Percentiles rank a stretch among this genome's conserved stretches.
phyloP scores from a whole-genome alignment of 2,329 filamentous ascomycete genomes.

The Penicillium sp. region DNA sequence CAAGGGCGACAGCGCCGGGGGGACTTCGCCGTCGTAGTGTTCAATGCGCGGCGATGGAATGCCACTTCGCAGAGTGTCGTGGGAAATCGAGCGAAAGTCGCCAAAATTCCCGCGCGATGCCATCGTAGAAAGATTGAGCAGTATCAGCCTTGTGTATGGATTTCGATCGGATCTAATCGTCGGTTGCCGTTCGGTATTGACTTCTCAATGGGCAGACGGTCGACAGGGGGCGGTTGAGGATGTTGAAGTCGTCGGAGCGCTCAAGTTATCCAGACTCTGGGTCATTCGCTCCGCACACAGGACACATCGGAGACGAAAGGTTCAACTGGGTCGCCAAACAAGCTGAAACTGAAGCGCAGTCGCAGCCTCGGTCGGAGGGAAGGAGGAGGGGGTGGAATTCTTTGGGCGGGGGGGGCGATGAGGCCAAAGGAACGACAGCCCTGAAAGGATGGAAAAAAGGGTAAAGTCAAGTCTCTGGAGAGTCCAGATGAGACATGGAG shows the following conservation, averaged over 20 bases:
- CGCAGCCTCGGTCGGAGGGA: background rate
- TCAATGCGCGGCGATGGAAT: constrained; percentile 69
- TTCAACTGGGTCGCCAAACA: background rate
- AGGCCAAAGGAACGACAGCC: constrained; percentile 32
- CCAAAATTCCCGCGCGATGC: constrained; percentile 59
- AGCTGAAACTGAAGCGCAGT: background rate
- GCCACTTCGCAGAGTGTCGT: constrained; percentile 56
- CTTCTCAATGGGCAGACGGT: background rate
- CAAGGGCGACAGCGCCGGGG: constrained; percentile 87
- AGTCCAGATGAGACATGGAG: constrained; percentile 2
- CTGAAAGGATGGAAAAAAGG: constrained; percentile 5
- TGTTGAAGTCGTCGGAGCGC: background rate
- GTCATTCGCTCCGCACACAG: constrained; percentile 2
- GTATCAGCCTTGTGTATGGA: background rate
- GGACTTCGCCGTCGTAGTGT: constrained; percentile 73
- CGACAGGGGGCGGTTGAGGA: background rate
- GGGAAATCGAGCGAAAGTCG: constrained; percentile 62
- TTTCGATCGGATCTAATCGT: background rate
- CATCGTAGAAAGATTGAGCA: constrained; percentile 42
- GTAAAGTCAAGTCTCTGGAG: background rate
- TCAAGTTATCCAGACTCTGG: constrained; percentile 13
- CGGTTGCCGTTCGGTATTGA: background rate
- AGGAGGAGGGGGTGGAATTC: constrained; percentile 8
- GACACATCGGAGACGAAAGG: constrained; percentile 39
- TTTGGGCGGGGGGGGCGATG: constrained; percentile 12